Conservation (phyloP, 1,139 yeast genomes). For the Debaryomyces singareniensis region DNA sequence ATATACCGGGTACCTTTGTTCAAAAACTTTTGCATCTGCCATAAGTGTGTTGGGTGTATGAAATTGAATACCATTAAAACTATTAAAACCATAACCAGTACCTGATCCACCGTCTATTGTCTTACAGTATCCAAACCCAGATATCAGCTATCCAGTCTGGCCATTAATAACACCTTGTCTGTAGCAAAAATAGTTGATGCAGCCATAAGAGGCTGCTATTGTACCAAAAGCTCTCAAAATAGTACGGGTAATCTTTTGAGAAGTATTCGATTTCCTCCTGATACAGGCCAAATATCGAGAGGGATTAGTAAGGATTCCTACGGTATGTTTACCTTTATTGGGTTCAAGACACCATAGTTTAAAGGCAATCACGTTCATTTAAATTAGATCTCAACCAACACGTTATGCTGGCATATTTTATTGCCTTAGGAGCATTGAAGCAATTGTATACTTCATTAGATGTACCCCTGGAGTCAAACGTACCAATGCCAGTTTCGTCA, state of each 20-base stretch:
- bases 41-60: conserved; percentile 40
- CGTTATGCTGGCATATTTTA: conserved; percentile 36
- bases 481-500: conserved; percentile 38
- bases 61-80: conserved; percentile 39
- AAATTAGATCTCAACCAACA: conserved; percentile 39
- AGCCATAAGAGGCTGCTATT: conserved; percentile 39
- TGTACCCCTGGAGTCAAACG: conserved; percentile 53
- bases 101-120: conserved; percentile 45
- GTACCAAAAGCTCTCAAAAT: conserved; percentile 36
- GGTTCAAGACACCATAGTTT: conserved; percentile 41
- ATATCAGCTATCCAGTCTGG: conserved; percentile 25
- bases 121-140: conserved; percentile 42
- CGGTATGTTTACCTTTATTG: conserved; percentile 33
- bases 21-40: conserved; percentile 36
- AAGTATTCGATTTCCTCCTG: conserved; percentile 45
- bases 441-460: conserved; percentile 34
- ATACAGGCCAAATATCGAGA: conserved; percentile 37
- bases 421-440: conserved; percentile 38
- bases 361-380: conserved; percentile 37
- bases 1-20: conserved; percentile 29
- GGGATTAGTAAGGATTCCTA: conserved; percentile 33
- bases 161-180: conserved; percentile 35
- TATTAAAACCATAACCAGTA: conserved; percentile 33
- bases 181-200: conserved; percentile 39
- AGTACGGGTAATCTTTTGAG: conserved; percentile 38